Conservation (phyloP, 345 rosid genomes). For the Acer yangbiense region DNA sequence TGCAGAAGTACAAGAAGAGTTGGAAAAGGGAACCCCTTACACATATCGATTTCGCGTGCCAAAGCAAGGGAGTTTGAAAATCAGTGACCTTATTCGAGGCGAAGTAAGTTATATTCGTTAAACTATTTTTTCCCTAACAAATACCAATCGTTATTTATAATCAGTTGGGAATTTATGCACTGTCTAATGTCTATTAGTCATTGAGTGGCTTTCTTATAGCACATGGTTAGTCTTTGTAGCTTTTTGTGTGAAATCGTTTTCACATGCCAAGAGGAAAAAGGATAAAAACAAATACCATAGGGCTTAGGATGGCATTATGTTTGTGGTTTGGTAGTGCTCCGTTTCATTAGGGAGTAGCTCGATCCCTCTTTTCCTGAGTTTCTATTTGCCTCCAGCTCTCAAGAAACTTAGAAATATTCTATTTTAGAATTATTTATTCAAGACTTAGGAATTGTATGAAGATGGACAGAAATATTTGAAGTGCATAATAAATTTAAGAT, state of each 20-base stretch:
- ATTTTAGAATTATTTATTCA: not conserved
- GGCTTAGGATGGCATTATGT: not conserved
- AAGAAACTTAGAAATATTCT: not conserved
- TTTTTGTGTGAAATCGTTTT: not conserved
- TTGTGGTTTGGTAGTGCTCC: not conserved
- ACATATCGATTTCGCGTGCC: constrained; percentile 89
- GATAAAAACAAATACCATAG: not conserved
- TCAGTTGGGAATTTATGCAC: not conserved
- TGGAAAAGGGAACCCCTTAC: constrained; percentile 74
- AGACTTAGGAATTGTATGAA: not conserved
- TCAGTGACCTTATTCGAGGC: constrained; percentile 85
- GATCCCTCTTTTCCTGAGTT: not conserved
- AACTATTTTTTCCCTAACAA: not conserved
- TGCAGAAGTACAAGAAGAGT: constrained; percentile 71
- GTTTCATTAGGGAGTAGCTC: not conserved
- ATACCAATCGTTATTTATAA: not conserved
- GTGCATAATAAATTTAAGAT: not conserved
- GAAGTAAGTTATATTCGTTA: constrained; percentile 54
- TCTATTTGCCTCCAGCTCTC: not conserved
- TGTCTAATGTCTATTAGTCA: not conserved
- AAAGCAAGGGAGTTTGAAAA: constrained; percentile 72
- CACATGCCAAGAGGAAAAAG: not conserved
- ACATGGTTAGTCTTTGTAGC: not conserved
- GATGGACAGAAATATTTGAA: no score
- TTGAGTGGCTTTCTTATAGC: not conserved